Evolutionary conservation across 23 red algal species (phyloP), one percentile per base, ranked within the genome.

Genomic region (Pyropia yezoensis): DNA sequence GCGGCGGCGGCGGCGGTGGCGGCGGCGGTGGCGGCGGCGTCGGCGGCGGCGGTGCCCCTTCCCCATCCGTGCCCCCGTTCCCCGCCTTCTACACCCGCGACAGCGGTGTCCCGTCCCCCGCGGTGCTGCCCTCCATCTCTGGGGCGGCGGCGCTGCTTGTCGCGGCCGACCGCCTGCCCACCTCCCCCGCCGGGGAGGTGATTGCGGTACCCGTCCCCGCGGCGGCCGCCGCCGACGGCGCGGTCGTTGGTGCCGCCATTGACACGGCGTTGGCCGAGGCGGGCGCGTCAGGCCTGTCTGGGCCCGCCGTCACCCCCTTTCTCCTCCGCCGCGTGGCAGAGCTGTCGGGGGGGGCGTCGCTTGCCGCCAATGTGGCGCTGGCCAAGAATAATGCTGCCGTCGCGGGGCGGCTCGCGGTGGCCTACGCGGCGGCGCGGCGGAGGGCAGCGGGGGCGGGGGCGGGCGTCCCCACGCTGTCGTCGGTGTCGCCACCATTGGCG

Each of bases 121-220:
- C 47, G n/a, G 27, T 27, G 1, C 33, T 89, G 27, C 63, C 88
- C 16, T 73, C 78, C 0, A 69, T 75, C 57, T 52, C 55, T 14
- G 84, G 55, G 39, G 80, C 66, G 16, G 77, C 90, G 20, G 59
- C 45, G 23, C 64, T 88, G 56, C 69, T 70, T 24, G 47, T 52
- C 15, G 20, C 61, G 1, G 20, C 52, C 20, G 29, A 61, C 18
- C 49, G 26, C 23, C 58, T 80, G 50, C 60, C 65, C 18, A 47
- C 39, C 11, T 32, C 61, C 23, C 47, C 39, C 39, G 47, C 65
- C 15, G 87, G 87, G 7, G 50, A 68, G 21, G 39, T 91, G 22
- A 19, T 96, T 0, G 90, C 90, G 20, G 90, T 96, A 3, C 90
- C 90, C 30, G 57, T 96, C 22, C 83, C 90, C 49, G 62, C 27